phyloP scores from a whole-genome alignment of 371 early-diverging fungal species.

The Lichtheimia ornata region DNA sequence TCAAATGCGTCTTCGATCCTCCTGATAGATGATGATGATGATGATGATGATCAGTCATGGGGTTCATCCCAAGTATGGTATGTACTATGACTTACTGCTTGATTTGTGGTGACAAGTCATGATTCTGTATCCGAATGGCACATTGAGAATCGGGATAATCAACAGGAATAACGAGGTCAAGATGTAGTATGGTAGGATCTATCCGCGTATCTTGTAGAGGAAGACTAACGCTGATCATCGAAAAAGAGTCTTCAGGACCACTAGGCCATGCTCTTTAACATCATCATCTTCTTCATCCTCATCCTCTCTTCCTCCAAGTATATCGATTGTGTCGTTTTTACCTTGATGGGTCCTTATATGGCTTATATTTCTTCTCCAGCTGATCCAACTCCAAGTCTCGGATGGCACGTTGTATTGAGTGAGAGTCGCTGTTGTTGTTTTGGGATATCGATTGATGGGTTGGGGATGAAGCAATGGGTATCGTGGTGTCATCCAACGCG shows the following conservation, averaged over 20 bases:
- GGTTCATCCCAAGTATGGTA: too few relatives aligned
- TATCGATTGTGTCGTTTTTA: background rate
- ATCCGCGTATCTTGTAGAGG: slow-evolving; percentile 14
- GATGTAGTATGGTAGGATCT: slow-evolving; percentile 14
- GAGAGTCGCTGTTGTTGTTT: slow-evolving; percentile 14
- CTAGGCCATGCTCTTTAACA: background rate
- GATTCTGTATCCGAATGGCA: slow-evolving; percentile 33
- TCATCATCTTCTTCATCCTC: too few relatives aligned
- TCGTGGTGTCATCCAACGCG: slow-evolving; percentile 8
- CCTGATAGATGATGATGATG: slow-evolving; percentile 19
- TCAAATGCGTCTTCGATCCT: slow-evolving; percentile 37
- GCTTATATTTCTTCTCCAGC: slow-evolving; percentile 34
- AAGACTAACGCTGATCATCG: slow-evolving; percentile 25
- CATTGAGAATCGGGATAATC: slow-evolving; percentile 43
- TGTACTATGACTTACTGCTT: slow-evolving; percentile 20
- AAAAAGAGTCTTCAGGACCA: slow-evolving; percentile 13
- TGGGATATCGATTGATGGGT: background rate
- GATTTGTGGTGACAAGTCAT: slow-evolving; percentile 19
- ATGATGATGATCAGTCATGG: background rate
- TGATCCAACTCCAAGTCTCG: slow-evolving; percentile 44
- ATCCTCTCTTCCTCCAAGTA: too few relatives aligned
- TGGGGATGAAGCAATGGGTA: background rate
- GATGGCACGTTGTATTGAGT: slow-evolving; percentile 39
- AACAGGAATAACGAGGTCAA: slow-evolving; percentile 31
- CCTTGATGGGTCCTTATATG: slow-evolving; percentile 26